These are phyloP conservation scores for Curvularia sp. DNA, from an alignment of 2,329 filamentous ascomycete genomes.

Conservation along the genomic window DNA sequence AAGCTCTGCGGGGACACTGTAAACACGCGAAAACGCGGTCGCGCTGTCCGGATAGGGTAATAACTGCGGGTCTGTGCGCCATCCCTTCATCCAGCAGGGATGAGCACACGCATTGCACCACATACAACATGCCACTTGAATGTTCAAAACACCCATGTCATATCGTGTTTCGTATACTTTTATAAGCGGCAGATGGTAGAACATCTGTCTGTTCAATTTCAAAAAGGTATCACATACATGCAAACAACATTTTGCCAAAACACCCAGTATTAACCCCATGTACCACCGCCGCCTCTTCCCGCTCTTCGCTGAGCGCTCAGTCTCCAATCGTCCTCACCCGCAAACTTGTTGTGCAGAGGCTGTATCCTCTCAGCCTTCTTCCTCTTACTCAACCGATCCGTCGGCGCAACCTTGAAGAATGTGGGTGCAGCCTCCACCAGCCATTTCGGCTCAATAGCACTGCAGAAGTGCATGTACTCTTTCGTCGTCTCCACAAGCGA, in stretches of 20 bases:
- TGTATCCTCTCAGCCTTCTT: slow-evolving; percentile 95
- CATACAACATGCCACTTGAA: neutral
- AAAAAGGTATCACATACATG: slow-evolving; percentile 7
- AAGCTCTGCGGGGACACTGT: slow-evolving; percentile 21
- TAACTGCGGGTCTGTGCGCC: slow-evolving; percentile 25
- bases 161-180: neutral
- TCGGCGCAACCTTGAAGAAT: slow-evolving; percentile 96
- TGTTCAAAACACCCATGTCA: neutral
- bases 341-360: slow-evolving; percentile 92
- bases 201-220: neutral
- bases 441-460: slow-evolving; percentile 90
- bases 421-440: slow-evolving; percentile 96
- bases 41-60: slow-evolving; percentile 28
- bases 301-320: slow-evolving; percentile 85
- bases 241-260: neutral
- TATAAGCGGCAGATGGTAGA: neutral
- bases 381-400: slow-evolving; percentile 84
- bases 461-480: slow-evolving; percentile 98
- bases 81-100: neutral
- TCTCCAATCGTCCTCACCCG: slow-evolving; percentile 93
- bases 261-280: slow-evolving; percentile 72
- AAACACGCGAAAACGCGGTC: slow-evolving; percentile 36
- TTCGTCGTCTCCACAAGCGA: slow-evolving; percentile 90
- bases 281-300: slow-evolving; percentile 87
- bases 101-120: neutral